Base-by-base conservation (phyloP, 331 rosid genomes). In the Cydonia oblonga region DNA sequence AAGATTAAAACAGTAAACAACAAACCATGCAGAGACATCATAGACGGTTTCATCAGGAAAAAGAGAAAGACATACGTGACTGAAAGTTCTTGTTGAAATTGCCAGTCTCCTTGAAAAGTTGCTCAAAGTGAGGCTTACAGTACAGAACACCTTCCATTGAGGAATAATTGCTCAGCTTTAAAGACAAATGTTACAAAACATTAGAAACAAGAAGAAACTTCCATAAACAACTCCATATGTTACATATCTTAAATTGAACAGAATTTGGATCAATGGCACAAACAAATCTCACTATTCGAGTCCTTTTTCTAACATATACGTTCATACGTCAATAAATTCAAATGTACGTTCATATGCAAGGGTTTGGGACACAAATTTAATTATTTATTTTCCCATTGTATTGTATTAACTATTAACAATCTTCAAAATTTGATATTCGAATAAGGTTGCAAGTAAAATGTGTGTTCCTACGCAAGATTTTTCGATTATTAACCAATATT, bases 111-210 rank as follows among this genome's bases (percentile, higher is more conserved):
- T 88, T 93, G 87, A 93, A 93, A 58, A 93, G 97, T 86, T 93
- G 98, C 86, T 91, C 97, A 76, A 86, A 93, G 76, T 93, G 97
- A 81, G 98, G 98, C 85, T 93, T 91, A 63, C 98, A 93, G 81
- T 93, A 93, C 56, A 91, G 86, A 74, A 93, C 91, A 70, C 98
- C 98, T 79, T 93, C 98, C 98, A 93, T 91, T 52, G 98, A 93
- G 71, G 98, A 93, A 83, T 91, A 93, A 86, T 65, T 93, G 85
- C 98, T 93, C 66, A 90, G 81, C 98, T 93, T 90, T 79, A 85
- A 79, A 70, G 72, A 83, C 25, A 56, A 70, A 83, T 33, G 38
- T 53, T 57, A 66, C 23, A 64, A 28, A 73, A 64, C 22, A 22
- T 26, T 40, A 63, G 32, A 66, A 54, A 11, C 72, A 66, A 32